Evolutionary conservation across 2,329 filamentous ascomycete species (phyloP).

Genomic region (Alternaria metachromatica): DNA sequence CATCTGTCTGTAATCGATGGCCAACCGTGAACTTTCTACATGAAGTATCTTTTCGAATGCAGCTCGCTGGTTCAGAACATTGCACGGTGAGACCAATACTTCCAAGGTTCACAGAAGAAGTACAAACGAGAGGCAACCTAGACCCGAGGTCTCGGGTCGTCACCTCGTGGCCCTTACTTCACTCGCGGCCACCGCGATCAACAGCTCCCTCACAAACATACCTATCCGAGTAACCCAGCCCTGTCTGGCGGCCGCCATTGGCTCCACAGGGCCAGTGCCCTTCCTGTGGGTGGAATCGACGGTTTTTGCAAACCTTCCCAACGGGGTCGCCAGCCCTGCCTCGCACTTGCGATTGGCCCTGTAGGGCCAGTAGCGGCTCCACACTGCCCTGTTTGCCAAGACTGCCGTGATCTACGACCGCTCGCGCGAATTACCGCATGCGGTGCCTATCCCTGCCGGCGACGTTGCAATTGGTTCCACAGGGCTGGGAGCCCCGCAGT

Average conservation of each 20-base stretch:
- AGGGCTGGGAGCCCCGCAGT: not conserved
- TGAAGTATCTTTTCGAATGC: not conserved
- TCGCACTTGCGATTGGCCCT: not conserved
- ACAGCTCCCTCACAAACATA: not conserved
- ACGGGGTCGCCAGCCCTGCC: not conserved
- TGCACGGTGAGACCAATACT: not conserved
- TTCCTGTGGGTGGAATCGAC: not conserved
- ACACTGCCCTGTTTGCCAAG: not conserved
- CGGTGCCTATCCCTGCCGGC: not conserved
- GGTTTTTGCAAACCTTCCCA: not conserved
- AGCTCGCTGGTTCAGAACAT: not conserved
- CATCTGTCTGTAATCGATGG: not conserved
- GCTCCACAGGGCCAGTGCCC: not conserved
- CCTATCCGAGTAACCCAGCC: not conserved
- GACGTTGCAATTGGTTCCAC: not conserved
- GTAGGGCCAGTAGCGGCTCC: not conserved
- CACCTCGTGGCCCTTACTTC: not conserved
- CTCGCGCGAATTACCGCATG: not conserved
- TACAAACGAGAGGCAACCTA: not conserved
- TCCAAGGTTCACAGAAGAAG: not conserved
- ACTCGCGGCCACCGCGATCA: not conserved
- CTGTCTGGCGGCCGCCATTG: not conserved
- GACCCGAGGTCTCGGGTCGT: not conserved
- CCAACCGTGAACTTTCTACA: not conserved
- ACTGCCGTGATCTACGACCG: not conserved